Evolutionary conservation across 1,284 basidiomycete genomes (phyloP), one percentile per base, ranked within the genome.

Genomic region (Marasmius oreades): DNA sequence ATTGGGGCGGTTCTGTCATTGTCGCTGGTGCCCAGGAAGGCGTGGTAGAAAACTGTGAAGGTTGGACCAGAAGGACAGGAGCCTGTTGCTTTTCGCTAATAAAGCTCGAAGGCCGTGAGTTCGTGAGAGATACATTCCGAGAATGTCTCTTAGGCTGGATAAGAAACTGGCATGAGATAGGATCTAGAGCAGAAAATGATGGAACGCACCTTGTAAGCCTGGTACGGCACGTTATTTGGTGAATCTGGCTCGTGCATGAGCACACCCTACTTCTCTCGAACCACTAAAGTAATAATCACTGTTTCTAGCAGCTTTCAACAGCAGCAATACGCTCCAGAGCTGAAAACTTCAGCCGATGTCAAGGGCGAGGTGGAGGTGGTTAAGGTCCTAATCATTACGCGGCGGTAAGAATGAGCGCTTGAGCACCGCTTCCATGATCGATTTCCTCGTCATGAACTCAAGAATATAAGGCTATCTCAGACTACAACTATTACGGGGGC

Each of bases 161-260:
- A 39, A 36, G 53, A 16, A 44, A 20, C 22, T 45, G 53, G 50
- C 5, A 59, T 53, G 60, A 59, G 39, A 37, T 23, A 39, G 55
- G 33, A 55, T 53, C 18, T 54, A 39, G 56, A 8, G 51, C 20
- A 16, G 39, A 53, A 34, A 12, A 28, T 16, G 10, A 4, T n/a
- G 43, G 43, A 14, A 67, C 77, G 60, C 55, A 86, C 86, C 74
- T 74, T 85, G 74, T 90, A 90, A 3, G 88, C 83, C 69, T 86
- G 85, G 74, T 90, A 90, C 14, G 87, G 86, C 16, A 90, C 75
- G 26, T 23, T 24, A 23, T 37, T 37, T 5, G 51, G 52, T n/a
- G 52, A 53, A 3, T 44, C 52, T 53, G 52, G 52, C 52, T 53
- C 52, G 20, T 11, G 8, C 52, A 53, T 53, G 28, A 31, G 28